Conservation (phyloP, 352 stramenopile genomes). For the Phytophthora sansomeana region DNA sequence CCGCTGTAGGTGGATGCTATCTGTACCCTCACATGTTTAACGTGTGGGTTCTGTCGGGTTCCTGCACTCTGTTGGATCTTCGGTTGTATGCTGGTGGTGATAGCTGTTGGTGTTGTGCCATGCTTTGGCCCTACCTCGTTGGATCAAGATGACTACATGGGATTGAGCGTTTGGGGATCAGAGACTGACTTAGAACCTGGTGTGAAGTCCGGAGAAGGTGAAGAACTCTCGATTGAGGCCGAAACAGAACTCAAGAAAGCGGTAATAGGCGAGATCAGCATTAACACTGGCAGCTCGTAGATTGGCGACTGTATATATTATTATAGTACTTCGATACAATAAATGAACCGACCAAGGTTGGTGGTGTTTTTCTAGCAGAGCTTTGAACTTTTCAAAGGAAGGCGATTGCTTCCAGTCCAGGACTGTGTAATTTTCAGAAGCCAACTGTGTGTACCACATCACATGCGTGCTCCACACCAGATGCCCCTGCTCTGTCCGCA, state of each 20-base stretch:
- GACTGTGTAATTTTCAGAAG: too few relatives aligned
- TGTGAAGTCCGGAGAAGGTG: neutral
- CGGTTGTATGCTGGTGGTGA: slow-evolving; percentile 3
- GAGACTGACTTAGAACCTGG: neutral
- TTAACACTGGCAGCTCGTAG: too few relatives aligned
- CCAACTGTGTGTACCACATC: too few relatives aligned
- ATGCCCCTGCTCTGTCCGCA: too few relatives aligned
- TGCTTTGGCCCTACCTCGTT: neutral
- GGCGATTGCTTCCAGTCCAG: too few relatives aligned
- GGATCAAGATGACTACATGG: neutral
- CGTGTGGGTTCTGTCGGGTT: slow-evolving; percentile 31
- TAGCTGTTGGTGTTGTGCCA: slow-evolving; percentile 11
- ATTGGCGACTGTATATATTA: too few relatives aligned
- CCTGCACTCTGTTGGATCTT: slow-evolving; percentile 30
- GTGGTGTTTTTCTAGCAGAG: too few relatives aligned
- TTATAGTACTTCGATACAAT: too few relatives aligned
- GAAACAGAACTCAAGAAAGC: neutral
- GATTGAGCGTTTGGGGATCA: neutral
- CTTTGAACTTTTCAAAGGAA: too few relatives aligned
- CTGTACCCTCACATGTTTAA: slow-evolving; percentile 40
- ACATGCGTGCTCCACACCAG: too few relatives aligned
- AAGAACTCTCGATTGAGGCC: neutral
- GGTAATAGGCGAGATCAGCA: too few relatives aligned
- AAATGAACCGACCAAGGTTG: too few relatives aligned
- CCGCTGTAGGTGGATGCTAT: slow-evolving; percentile 14